Conservation (phyloP, 768 basidiomycete species). For the Sarcodon sp. region DNA sequence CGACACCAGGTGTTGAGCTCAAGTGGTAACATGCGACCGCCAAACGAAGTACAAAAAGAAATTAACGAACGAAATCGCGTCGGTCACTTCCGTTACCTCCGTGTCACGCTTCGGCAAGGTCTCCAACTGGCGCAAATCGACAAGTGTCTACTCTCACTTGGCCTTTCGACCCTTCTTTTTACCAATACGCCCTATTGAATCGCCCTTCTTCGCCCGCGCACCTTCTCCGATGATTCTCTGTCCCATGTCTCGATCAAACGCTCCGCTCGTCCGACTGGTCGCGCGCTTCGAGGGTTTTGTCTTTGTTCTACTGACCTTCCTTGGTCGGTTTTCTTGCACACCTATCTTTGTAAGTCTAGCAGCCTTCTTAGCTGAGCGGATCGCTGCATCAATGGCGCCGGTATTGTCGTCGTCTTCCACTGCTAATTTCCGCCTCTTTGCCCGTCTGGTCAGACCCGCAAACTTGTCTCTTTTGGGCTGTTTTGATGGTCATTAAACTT, state of each 20-base stretch:
- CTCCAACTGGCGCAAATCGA: neutral
- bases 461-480: slow-evolving; percentile 71
- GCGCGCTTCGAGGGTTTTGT: slow-evolving; percentile 15
- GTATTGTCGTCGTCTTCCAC: slow-evolving; percentile 65
- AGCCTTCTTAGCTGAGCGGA: slow-evolving; percentile 81
- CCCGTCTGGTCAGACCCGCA: slow-evolving; percentile 75
- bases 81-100: too few relatives aligned
- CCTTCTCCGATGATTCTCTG: slow-evolving; percentile 39
- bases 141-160: slow-evolving; percentile 4
- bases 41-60: too few relatives aligned
- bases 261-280: slow-evolving; percentile 22
- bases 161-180: slow-evolving; percentile 33
- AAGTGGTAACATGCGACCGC: too few relatives aligned
- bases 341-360: slow-evolving; percentile 67
- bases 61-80: too few relatives aligned
- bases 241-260: slow-evolving; percentile 52
- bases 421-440: slow-evolving; percentile 81
- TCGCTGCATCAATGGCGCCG: slow-evolving; percentile 52
- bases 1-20: too few relatives aligned
- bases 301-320: slow-evolving; percentile 15
- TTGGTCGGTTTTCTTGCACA: slow-evolving; percentile 23
- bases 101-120: too few relatives aligned
- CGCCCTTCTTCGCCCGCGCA: slow-evolving; percentile 50
- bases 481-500: neutral
- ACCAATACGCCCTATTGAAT: slow-evolving; percentile 35